Evolutionary conservation across 371 early-diverging fungal genomes (phyloP).

Genomic region (Mortierella sp.): DNA sequence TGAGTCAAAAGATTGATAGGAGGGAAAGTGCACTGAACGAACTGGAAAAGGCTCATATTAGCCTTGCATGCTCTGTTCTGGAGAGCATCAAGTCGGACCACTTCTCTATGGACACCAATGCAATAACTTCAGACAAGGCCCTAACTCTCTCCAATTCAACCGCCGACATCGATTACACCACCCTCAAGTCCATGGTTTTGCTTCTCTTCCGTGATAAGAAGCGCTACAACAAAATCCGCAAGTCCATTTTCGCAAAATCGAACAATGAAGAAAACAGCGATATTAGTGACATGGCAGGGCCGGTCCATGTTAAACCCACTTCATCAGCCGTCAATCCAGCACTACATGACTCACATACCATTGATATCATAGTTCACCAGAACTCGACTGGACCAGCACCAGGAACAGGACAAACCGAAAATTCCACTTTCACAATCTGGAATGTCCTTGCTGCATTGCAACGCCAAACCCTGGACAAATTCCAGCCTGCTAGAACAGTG

Average conservation of each 20-base stretch:
- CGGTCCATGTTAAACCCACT: not conserved
- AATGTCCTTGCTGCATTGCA: slow-evolving; percentile 28
- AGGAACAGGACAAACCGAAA: not conserved
- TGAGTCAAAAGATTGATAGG: slow-evolving; percentile 55
- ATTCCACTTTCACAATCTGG: slow-evolving; percentile 29
- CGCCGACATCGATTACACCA: slow-evolving; percentile 8
- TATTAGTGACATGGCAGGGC: not conserved
- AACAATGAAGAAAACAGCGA: not conserved
- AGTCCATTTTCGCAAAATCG: slow-evolving; percentile 45
- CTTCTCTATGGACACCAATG: not conserved
- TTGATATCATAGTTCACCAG: not conserved
- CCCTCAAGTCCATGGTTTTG: slow-evolving; percentile 18
- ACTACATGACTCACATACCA: not conserved
- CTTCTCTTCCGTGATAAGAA: slow-evolving; percentile 35
- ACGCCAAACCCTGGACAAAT: slow-evolving; percentile 30
- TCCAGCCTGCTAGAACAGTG: slow-evolving; percentile 39
- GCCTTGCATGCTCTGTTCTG: slow-evolving; percentile 51
- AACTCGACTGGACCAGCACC: not conserved
- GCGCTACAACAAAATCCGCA: slow-evolving; percentile 29
- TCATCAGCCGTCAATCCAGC: not conserved
- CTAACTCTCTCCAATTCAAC: not conserved
- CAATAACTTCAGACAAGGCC: slow-evolving; percentile 2
- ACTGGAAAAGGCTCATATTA: slow-evolving; percentile 62
- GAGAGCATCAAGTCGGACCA: slow-evolving; percentile 42
- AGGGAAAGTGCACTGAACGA: slow-evolving; percentile 56